Evolutionary conservation across 164 flowering plant species (phyloP), one percentile per base, ranked within the genome.

Genomic region (Malania oleifera): DNA sequence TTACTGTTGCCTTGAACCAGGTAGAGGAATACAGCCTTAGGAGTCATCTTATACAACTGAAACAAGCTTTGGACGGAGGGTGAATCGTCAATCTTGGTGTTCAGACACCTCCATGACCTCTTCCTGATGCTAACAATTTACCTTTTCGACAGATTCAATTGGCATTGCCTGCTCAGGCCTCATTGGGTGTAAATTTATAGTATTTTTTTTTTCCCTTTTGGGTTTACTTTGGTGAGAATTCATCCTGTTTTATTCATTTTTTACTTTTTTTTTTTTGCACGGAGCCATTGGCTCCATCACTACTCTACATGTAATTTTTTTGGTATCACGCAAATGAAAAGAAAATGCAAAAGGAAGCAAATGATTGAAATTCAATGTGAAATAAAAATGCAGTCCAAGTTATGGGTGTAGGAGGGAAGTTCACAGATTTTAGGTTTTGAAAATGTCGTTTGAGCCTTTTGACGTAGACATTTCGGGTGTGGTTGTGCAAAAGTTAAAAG

Each of bases 11-110:
- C 25, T 39, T 37, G 4, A 48, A 67, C 35, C 87, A 91, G 98
- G 83, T 79, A 19, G 82, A 83, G 59, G 96, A 88, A 67, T 65
- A 67, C 70, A 85, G 92, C 72, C 77, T 82, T 28, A 78, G 77
- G 64, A 76, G 87, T 4, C 88, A 86, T 72, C 79, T 88, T 17
- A 64, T 86, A 60, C 98, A 88, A 73, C 66, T 67, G 69, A 76
- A 68, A 66, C 71, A 70, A 68, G 64, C 56, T 64, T 54, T 60
- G 56, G 40, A 47, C 17, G 56, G 66, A 48, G 18, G 67, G 48
- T 18, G 41, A 67, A 54, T 65, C 43, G 43, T 56, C 64, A 24
- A 44, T 54, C 10, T 39, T 61, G 47, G 63, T 70, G 55, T 41
- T 65, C 45, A 59, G 50, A 60, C 39, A 46, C 51, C 48, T 54